Percentiles rank a stretch among this genome's conserved stretches.
phyloP scores from a whole-genome alignment of 73 alveolate genomes.

The Paramecium octaurelia region DNA sequence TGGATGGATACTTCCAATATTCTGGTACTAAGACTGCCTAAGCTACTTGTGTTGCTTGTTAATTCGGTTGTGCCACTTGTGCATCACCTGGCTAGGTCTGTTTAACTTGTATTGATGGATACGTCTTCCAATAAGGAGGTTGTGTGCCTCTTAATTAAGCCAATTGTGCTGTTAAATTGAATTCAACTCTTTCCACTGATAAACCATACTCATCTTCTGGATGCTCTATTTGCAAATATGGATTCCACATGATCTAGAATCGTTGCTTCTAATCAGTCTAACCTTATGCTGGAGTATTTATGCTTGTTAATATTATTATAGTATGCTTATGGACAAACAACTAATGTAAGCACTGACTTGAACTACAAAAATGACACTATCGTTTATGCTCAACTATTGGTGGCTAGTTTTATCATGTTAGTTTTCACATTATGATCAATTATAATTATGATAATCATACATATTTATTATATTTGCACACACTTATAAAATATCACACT shows the following conservation, averaged over 20 bases:
- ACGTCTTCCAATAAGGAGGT: conserved; percentile 29
- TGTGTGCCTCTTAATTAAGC: conserved; percentile 6
- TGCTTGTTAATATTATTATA: background rate
- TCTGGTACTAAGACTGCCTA: background rate
- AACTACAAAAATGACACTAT: background rate
- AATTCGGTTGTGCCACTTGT: conserved; percentile 29
- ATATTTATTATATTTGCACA: background rate
- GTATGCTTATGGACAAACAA: conserved; percentile 18
- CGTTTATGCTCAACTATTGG: background rate
- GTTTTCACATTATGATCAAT: conserved; percentile 8
- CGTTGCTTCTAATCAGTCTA: background rate
- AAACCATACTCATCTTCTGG: background rate
- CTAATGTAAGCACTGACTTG: background rate
- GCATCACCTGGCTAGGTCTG: conserved; percentile 21
- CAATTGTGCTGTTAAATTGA: background rate
- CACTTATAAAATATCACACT: background rate
- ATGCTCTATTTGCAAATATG: conserved; percentile 3
- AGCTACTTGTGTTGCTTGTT: background rate
- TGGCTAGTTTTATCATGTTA: background rate
- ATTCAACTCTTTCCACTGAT: background rate
- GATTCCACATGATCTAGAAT: conserved; percentile 2
- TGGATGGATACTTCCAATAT: background rate
- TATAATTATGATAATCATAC: background rate
- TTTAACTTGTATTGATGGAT: conserved; percentile 29
- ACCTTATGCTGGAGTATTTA: background rate